These are phyloP conservation scores for Podila epigama DNA, from an alignment of 192 early-diverging fungal species.

Conservation along the genomic window DNA sequence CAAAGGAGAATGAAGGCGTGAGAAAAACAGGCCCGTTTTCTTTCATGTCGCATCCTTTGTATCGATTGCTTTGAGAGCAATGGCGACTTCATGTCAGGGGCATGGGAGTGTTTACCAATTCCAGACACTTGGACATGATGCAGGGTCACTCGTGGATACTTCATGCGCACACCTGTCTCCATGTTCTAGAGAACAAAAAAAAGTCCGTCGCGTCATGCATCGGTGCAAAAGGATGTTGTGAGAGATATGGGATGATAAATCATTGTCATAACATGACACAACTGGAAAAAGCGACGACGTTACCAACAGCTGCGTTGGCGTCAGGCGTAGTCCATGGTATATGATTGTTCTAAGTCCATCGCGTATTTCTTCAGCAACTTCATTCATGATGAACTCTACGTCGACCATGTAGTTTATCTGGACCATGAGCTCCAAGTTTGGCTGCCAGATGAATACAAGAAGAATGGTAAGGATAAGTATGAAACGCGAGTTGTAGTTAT, in stretches of 20 bases:
- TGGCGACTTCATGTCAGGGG: not conserved
- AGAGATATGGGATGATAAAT: no score
- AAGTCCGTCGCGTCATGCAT: no score
- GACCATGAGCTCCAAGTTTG: slow-evolving; percentile 32
- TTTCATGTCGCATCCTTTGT: not conserved
- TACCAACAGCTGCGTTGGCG: slow-evolving; percentile 11
- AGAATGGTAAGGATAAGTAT: not conserved
- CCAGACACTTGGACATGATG: slow-evolving; percentile 30
- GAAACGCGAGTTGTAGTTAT: not conserved
- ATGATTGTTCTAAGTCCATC: slow-evolving; percentile 15
- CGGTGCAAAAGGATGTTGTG: no score
- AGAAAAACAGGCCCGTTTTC: no score
- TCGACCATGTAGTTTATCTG: slow-evolving; percentile 48
- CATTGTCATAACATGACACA: no score
- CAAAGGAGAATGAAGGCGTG: not conserved
- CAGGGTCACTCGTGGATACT: slow-evolving; percentile 14
- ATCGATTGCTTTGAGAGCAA: not conserved
- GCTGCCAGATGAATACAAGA: not conserved
- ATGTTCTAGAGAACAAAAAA: slow-evolving; percentile 3
- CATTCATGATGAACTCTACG: slow-evolving; percentile 21
- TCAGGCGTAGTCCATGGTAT: slow-evolving; percentile 26
- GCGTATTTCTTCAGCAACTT: slow-evolving; percentile 13
- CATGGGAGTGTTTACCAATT: no score
- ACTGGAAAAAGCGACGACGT: no score
- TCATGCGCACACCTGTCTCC: slow-evolving; percentile 6